Evolutionary conservation across 176 grass and related monocot species (phyloP).

Genomic region (Carex scoparia): DNA sequence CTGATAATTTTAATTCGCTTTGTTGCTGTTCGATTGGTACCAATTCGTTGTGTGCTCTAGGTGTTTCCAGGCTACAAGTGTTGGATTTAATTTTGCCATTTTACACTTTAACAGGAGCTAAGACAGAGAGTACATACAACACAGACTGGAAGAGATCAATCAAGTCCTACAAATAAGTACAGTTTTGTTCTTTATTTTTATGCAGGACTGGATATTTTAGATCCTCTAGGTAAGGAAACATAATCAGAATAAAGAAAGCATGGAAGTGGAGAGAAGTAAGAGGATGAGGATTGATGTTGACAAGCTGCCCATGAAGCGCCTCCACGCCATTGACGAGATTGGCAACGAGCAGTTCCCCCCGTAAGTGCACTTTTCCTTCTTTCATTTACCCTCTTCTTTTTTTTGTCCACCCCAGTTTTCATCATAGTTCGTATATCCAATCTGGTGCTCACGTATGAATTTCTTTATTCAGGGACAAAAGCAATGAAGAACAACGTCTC

Average conservation of each 20-base stretch:
- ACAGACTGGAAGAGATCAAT: too few relatives aligned
- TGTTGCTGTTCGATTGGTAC: too few relatives aligned
- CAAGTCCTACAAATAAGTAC: too few relatives aligned
- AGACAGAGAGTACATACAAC: too few relatives aligned
- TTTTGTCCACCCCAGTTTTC: neutral
- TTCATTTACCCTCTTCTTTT: neutral
- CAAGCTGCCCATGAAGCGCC: slow-evolving; percentile 89
- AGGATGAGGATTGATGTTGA: slow-evolving; percentile 63
- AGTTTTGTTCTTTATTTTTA: neutral
- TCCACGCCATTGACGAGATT: slow-evolving; percentile 73
- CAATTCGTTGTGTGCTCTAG: too few relatives aligned
- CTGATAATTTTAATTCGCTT: too few relatives aligned
- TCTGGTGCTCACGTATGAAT: neutral
- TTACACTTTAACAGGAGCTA: too few relatives aligned
- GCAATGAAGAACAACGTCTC: slow-evolving; percentile 75
- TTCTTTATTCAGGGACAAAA: slow-evolving; percentile 37
- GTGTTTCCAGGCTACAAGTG: too few relatives aligned
- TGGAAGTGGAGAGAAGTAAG: slow-evolving; percentile 36
- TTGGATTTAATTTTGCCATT: too few relatives aligned
- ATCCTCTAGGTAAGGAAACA: neutral
- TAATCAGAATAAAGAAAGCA: slow-evolving; percentile 5
- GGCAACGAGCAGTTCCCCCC: slow-evolving; percentile 90
- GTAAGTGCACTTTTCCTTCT: slow-evolving; percentile 21
- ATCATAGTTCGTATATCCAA: neutral
- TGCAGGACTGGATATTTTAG: neutral